phyloP scores from a whole-genome alignment of 2,329 filamentous ascomycete genomes.

The Fusarium equiseti region DNA sequence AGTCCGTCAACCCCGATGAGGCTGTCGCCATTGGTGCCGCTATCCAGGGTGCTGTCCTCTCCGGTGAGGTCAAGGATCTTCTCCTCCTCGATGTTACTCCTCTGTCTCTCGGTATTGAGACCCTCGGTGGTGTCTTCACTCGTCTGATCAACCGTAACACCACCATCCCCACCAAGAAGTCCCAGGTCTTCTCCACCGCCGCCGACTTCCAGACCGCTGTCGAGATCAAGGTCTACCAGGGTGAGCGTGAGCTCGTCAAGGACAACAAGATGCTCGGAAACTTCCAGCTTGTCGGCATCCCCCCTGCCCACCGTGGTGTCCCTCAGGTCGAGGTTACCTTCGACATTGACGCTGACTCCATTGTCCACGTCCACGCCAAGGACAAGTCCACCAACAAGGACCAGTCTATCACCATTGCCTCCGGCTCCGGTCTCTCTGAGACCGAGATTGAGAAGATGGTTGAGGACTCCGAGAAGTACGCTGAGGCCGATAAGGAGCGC shows the following conservation, averaged over 20 bases:
- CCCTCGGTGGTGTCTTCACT: conserved; percentile 96
- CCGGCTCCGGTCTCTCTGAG: conserved; percentile 95
- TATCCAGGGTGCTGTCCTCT: conserved; percentile 95
- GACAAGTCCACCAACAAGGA: conserved; percentile 99
- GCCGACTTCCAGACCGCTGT: conserved; percentile 99
- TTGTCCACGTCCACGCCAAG: conserved; percentile 97
- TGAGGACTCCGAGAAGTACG: conserved; percentile 96
- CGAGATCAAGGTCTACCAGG: conserved; percentile 99
- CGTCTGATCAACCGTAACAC: conserved; percentile 99
- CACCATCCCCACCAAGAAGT: conserved; percentile 99
- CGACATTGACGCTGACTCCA: conserved; percentile 97
- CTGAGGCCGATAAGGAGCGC: conserved; percentile 94
- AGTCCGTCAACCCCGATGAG: conserved; percentile 98
- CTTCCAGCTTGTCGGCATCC: conserved; percentile 99
- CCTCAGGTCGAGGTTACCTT: conserved; percentile 98
- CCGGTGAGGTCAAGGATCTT: conserved; percentile 96
- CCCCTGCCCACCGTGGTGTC: conserved; percentile 94
- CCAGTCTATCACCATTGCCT: conserved; percentile 98
- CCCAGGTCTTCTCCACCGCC: conserved; percentile 96
- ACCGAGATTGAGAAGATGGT: conserved; percentile 98
- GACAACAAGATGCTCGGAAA: conserved; percentile 99
- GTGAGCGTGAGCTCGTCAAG: conserved; percentile 97
- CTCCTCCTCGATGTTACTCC: conserved; percentile 96
- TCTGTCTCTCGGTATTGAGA: conserved; percentile 97
- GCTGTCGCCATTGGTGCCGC: conserved; percentile 97